Conservation (phyloP, 345 rosid species). For the Populus euphratica region DNA sequence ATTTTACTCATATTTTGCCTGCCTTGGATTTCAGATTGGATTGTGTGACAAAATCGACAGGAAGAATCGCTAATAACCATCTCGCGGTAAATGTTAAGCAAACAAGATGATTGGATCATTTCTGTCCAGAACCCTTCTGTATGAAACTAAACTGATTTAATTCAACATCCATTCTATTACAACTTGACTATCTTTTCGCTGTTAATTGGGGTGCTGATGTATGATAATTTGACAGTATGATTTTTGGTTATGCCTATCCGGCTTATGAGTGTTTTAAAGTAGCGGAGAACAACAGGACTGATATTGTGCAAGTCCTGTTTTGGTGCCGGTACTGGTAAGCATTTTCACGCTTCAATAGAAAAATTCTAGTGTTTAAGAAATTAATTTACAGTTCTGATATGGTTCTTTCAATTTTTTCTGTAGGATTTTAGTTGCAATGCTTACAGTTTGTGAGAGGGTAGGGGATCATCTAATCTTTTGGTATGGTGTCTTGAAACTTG, state of each 20-base stretch:
- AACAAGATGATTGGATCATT: slow-evolving; percentile 37
- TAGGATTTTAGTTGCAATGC: slow-evolving; percentile 76
- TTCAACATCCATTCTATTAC: background rate
- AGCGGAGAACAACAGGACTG: slow-evolving; percentile 52
- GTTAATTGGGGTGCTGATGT: too few species aligned
- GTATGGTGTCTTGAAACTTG: slow-evolving; percentile 24
- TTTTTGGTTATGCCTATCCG: slow-evolving; percentile 72
- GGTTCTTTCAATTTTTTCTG: slow-evolving; percentile 1
- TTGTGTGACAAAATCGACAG: background rate
- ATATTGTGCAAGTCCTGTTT: slow-evolving; percentile 53
- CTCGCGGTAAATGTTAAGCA: background rate
- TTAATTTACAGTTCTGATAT: background rate
- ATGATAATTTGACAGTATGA: slow-evolving; percentile 41
- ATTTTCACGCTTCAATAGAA: background rate
- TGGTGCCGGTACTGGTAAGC: slow-evolving; percentile 90
- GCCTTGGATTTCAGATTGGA: background rate
- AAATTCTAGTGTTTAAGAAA: background rate
- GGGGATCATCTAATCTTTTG: slow-evolving; percentile 72
- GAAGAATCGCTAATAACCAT: background rate
- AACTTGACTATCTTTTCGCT: too few species aligned
- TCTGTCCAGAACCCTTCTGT: slow-evolving; percentile 40
- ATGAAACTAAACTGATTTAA: background rate
- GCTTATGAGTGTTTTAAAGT: slow-evolving; percentile 75
- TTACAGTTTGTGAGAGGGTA: slow-evolving; percentile 65
- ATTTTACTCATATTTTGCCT: background rate